These are phyloP conservation scores for Colletotrichum viniferum DNA, from an alignment of 2,329 filamentous ascomycete species.

Conservation along the genomic window DNA sequence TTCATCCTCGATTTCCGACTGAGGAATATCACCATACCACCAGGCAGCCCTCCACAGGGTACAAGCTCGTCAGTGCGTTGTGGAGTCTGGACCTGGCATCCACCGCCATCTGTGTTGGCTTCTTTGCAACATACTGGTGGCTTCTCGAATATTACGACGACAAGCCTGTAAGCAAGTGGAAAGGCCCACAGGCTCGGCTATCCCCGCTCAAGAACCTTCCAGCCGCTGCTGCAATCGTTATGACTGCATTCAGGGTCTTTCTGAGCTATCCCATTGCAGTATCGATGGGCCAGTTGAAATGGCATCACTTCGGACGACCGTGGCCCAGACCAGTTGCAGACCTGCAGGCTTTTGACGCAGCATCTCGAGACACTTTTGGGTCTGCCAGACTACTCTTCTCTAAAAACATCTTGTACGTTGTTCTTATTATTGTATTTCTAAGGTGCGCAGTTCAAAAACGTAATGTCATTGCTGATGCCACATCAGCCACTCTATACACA, in stretches of 20 bases:
- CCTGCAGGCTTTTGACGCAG: neutral
- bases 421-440: too few relatives aligned
- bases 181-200: neutral
- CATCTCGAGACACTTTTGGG: neutral
- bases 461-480: too few relatives aligned
- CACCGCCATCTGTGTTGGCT: too few relatives aligned
- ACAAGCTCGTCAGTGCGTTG: too few relatives aligned
- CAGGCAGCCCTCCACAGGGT: too few relatives aligned
- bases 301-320: neutral
- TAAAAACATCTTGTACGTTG: neutral
- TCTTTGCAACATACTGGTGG: too few relatives aligned
- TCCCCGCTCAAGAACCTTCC: neutral
- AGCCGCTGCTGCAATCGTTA: neutral
- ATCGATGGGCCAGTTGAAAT: neutral
- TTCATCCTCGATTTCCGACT: too few relatives aligned
- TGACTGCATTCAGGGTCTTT: neutral
- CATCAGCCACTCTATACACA: too few relatives aligned
- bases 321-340: neutral
- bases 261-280: neutral
- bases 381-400: neutral
- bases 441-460: too few relatives aligned
- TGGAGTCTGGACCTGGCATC: too few relatives aligned
- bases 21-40: too few relatives aligned
- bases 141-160: neutral
- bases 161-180: neutral